Evolutionary conservation across 768 basidiomycete species (phyloP), one percentile per base, ranked within the genome.

Genomic region (Termitomyces sp.): DNA sequence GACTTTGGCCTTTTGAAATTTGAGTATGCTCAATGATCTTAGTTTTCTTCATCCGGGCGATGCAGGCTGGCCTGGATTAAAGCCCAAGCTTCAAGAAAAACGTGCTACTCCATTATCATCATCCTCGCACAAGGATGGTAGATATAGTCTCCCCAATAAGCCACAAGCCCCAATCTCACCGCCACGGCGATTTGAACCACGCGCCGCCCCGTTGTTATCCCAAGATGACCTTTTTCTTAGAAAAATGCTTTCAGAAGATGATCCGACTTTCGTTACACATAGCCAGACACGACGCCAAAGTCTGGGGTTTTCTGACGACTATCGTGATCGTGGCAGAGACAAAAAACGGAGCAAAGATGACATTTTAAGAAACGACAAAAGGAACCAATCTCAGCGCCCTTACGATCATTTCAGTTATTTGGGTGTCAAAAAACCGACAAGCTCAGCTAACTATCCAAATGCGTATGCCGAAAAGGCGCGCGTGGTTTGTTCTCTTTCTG

Each of bases 31-130:
- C 38, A 41, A 47, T 44, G 31, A 52, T 33, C 21, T 9, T 30
- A 55, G 81, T 30, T 83, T 79, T 59, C 72, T 82, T 38, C 81
- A 83, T 58, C 81, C 81, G 31, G 68, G 63, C 46, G 81, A 83
- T 63, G 57, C 70, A 33, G 72, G 77, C 46, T 82, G 80, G 71
- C 65, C 67, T 5, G 64, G 65, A 53, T 44, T 64, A 19, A 64
- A 60, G 51, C 62, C 64, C 19, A 64, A 60, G 46, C 57, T 62
- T 38, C 55, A 55, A 33, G 58, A 59, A 44, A 58, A 62, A 35
- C 59, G 59, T 31, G 31, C 35, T 40, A 56, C 61, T 53, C 31
- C 23, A 50, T 30, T 55, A 21, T 23, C 46, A 38, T 35, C 40
- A 31, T 30, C 53, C 19, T 50, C 45, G 12, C 54, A 14, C 33